phyloP scores from a whole-genome alignment of 345 rosid genomes.

The Pistacia integerrima region DNA sequence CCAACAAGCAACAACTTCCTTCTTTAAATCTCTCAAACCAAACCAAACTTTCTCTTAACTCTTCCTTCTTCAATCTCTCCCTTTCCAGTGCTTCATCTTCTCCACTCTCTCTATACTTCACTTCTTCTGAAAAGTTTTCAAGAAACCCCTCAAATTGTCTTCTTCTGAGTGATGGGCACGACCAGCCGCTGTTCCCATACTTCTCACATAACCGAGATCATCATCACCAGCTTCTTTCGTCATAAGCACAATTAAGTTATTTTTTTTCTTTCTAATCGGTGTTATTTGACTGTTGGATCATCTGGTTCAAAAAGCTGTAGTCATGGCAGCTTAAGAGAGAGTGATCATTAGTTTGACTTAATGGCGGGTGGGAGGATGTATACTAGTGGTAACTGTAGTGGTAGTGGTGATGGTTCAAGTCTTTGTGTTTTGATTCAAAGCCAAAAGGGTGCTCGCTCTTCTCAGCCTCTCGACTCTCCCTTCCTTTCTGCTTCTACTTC shows the following conservation, averaged over 20 bases:
- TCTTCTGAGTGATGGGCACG: conserved; percentile 70
- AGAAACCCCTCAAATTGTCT: background rate
- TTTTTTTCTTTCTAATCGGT: conserved; percentile 13
- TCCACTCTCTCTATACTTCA: background rate
- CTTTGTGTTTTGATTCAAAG: conserved; percentile 45
- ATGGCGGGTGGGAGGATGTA: conserved; percentile 48
- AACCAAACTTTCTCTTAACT: background rate
- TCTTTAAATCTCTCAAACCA: background rate
- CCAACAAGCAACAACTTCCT: conserved; percentile 2
- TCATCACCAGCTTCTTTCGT: conserved; percentile 84
- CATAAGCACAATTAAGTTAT: conserved; percentile 33
- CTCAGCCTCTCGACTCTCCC: conserved; percentile 41
- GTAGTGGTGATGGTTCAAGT: conserved; percentile 29
- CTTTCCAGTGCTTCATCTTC: background rate
- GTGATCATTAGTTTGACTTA: background rate
- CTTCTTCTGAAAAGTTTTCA: background rate
- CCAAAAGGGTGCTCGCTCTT: conserved; percentile 40
- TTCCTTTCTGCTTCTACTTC: conserved; percentile 53
- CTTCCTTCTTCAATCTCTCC: background rate
- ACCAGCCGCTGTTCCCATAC: conserved; percentile 65
- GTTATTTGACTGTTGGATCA: background rate
- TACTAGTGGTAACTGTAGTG: conserved; percentile 17
- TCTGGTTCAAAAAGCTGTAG: conserved; percentile 19
- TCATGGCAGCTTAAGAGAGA: conserved; percentile 23
- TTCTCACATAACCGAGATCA: conserved; percentile 72